A percentile compares a stretch with the other conserved stretches of the same genome.
Evolutionary conservation across 2,329 filamentous ascomycete genomes (phyloP).

Genomic region (Cylindrodendrum hubeiense): DNA sequence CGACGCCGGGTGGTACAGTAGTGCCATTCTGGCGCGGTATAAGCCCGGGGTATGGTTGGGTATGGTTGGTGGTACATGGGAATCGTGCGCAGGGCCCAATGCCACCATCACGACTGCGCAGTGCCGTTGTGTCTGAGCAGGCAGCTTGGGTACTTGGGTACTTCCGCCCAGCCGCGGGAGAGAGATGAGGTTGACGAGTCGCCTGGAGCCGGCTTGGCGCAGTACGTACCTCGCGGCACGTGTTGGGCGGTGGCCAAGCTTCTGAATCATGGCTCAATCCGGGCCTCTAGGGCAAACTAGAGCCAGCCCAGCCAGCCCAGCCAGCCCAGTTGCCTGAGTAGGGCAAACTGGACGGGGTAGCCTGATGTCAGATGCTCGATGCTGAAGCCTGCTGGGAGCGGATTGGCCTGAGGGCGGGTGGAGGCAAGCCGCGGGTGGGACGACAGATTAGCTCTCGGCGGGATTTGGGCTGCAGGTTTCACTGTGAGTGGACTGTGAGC

Average conservation of each 20-base stretch:
- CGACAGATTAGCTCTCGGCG: conserved; percentile 17
- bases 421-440: conserved; percentile 2
- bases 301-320: conserved; percentile 4
- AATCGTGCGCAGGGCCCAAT: neutral
- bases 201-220: neutral
- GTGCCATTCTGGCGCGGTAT: neutral
- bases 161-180: neutral
- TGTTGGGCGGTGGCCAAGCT: neutral
- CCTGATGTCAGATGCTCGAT: conserved; percentile 11
- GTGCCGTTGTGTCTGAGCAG: neutral
- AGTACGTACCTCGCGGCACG: neutral
- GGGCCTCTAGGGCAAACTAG: neutral
- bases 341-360: conserved; percentile 6
- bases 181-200: too few species aligned
- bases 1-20: neutral
- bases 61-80: neutral
- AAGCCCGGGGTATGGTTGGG: neutral
- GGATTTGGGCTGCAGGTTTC: conserved; percentile 6
- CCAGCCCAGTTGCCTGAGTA: conserved; percentile 4
- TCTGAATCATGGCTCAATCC: conserved; percentile 13
- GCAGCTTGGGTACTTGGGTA: neutral
- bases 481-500: too few species aligned
- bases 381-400: neutral
- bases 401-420: conserved; percentile 2
- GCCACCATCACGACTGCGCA: neutral